These are phyloP conservation scores for Tuber magnatum DNA, from an alignment of 495 filamentous ascomycete genomes.

Conservation along the genomic window DNA sequence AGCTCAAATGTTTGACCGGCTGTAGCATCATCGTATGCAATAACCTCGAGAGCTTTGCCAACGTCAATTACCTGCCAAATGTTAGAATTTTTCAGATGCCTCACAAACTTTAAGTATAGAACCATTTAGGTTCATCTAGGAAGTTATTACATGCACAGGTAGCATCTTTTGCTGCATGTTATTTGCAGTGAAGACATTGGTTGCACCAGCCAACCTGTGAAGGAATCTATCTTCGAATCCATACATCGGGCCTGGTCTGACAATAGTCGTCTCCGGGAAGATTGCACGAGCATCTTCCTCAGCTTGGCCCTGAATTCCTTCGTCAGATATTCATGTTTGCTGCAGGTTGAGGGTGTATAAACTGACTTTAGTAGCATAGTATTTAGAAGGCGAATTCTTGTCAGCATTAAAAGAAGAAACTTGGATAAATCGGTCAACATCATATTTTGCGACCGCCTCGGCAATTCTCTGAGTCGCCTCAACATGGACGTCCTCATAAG, in stretches of 20 bases:
- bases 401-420: conserved; percentile 92
- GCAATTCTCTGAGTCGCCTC: conserved; percentile 92
- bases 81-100: conserved; percentile 27
- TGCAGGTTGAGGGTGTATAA: background rate
- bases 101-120: conserved; percentile 11
- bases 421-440: conserved; percentile 93
- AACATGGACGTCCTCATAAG: conserved; percentile 83
- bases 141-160: conserved; percentile 74
- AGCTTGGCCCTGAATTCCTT: conserved; percentile 55
- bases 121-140: background rate
- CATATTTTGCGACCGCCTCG: conserved; percentile 95
- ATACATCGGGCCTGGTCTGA: conserved; percentile 87
- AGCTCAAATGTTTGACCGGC: conserved; percentile 89
- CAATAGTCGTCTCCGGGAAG: conserved; percentile 97
- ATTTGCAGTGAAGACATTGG: conserved; percentile 81
- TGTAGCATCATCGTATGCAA: conserved; percentile 83
- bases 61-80: conserved; percentile 69
- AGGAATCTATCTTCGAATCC: conserved; percentile 91
- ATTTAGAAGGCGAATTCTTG: conserved; percentile 71
- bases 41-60: conserved; percentile 73
- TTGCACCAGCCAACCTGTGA: conserved; percentile 67
- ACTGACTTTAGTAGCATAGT: conserved; percentile 77
- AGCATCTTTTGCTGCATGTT: conserved; percentile 83
- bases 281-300: conserved; percentile 80
- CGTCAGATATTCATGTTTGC: conserved; percentile 24